Evolutionary conservation across 371 early-diverging fungal species (phyloP), one percentile per base, ranked within the genome.

Genomic region (Neoconidiobolus thromboides): DNA sequence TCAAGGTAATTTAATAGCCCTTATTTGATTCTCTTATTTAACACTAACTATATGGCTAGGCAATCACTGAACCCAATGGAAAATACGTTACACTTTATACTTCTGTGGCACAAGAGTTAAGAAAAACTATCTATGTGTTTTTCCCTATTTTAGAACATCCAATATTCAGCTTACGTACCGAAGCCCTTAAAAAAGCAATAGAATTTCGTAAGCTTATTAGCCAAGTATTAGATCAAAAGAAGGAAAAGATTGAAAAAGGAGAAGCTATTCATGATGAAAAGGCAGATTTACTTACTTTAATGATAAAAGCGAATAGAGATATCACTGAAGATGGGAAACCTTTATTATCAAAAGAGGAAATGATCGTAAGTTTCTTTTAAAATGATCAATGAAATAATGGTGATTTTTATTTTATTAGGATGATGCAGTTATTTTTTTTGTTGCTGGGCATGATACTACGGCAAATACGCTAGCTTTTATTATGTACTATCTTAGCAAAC

Each of bases 361-460:
- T 26, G 26, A 26, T 26, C 26, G 26, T 26, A 26, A 46, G 46
- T 9, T 46, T 6, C 48, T 65, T 63, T 10, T 62, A 64, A 9
- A 14, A 26, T 61, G n/a, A 37, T 10, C 1, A 59, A 15, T 41
- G 42, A 65, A 2, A 65, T 63, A 0, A 54, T 61, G 26, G 26
- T 26, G 26, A 26, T 26, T 26, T 51, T 60, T 58, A 6, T 65
- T 62, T 36, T 37, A 64, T 9, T 41, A 67, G 44, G 40, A 60
- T 58, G 49, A 72, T 53, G 62, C 58, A 39, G 61, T 63, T 4
- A 54, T 68, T 3, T 72, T 72, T 49, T 70, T 75, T 62, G 64
- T 74, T 46, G 75, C 74, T 58, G 72, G 75, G 2, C 76, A 75
- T 48, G 73, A 73, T 26, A 73, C 73, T 1, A 67, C 71, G 12